Evolutionary conservation across 108 stramenopile species (phyloP), one percentile per base, ranked within the genome.

Genomic region (Fragilaria radians): DNA sequence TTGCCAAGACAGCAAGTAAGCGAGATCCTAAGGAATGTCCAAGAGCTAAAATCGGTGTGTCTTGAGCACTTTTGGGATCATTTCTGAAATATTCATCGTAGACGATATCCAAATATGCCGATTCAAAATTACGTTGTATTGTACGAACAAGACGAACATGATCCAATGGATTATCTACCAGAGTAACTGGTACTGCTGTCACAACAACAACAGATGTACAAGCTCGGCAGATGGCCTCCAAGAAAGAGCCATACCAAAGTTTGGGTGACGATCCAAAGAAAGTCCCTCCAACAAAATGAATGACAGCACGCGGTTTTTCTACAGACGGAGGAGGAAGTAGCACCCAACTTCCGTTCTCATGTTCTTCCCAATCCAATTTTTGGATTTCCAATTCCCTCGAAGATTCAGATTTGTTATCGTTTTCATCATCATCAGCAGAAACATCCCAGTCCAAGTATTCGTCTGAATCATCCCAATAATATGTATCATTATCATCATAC

Each of bases 211-310:
- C 85, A 26, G 61, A 65, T 46, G 85, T 62, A 17, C 83, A 83
- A 55, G 82, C 59, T 7, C 46, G 25, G 21, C 80, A 76, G 32
- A 92, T 54, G 36, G 70, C 72, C 57, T 86, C 84, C 45, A 92
- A 57, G 7, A 88, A 61, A 24, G 62, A 49, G 5, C 79, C 63
- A 66, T 92, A 92, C 66, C 79, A 88, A 21, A 78, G 48, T 25
- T 71, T 62, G 1, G 91, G 91, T 53, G 79, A 66, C 30, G 77
- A 74, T 7, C 91, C 91, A 52, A 88, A 85, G 57, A 85, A 72
- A 14, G 91, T 85, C 0, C 87, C 91, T 17, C 91, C 91, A 7
- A 88, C 74, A 63, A 92, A 92, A 55, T 92, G 91, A 47, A 92
- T 46, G 24, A 92, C 65, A 17, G 80, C 74, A 4, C 63, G 73